These are phyloP conservation scores for Neurospora africana DNA, from an alignment of 495 filamentous ascomycete species.

Conservation along the genomic window DNA sequence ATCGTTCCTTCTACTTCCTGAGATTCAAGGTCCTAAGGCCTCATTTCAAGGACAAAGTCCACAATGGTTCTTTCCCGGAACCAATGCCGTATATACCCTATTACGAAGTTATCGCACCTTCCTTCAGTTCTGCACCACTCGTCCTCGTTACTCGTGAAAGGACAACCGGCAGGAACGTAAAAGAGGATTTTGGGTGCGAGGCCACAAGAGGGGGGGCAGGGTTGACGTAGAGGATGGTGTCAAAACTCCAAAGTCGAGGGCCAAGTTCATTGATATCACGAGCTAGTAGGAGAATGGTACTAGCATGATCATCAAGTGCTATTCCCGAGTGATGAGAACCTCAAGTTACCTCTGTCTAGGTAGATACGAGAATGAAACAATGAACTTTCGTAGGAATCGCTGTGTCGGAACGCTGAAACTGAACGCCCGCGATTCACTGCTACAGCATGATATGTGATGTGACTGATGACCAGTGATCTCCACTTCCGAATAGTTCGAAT, in stretches of 20 bases:
- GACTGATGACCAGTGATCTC: background rate
- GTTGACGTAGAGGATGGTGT: background rate
- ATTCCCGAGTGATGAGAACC: background rate
- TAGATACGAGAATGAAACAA: background rate
- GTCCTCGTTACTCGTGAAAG: background rate
- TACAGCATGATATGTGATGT: background rate
- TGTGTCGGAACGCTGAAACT: background rate
- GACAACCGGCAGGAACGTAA: background rate
- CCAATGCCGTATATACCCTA: background rate
- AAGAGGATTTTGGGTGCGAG: background rate
- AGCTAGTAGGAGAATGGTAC: background rate
- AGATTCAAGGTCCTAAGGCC: background rate
- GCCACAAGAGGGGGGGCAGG: background rate
- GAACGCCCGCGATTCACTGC: background rate
- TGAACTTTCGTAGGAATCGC: background rate
- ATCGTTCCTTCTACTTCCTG: background rate
- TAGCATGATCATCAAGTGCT: background rate
- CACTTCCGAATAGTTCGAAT: background rate
- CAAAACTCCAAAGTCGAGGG: background rate
- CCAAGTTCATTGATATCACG: background rate
- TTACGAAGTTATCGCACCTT: background rate
- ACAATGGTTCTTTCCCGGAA: background rate
- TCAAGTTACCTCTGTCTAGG: background rate
- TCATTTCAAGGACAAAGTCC: background rate
- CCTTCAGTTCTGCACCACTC: background rate